phyloP scores from a whole-genome alignment of 169 alveolate species.

The Eimeria acervulina region DNA sequence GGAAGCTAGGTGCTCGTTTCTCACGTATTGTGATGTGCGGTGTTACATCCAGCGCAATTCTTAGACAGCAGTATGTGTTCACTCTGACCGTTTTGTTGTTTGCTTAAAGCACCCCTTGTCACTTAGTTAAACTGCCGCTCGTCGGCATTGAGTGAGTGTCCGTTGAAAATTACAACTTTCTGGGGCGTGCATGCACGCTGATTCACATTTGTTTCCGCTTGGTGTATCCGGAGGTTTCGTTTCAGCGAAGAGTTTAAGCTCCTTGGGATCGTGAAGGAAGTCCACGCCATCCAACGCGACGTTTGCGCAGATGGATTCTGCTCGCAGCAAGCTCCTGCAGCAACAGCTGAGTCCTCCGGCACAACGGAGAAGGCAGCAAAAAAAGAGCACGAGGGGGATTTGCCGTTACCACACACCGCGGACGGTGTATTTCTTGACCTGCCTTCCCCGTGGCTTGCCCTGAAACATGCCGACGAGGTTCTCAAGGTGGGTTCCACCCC shows the following conservation, averaged over 20 bases:
- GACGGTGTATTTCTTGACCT: slow-evolving; percentile 91
- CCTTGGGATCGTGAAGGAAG: slow-evolving; percentile 45
- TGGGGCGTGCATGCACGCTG: not conserved
- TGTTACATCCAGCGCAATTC: not conserved
- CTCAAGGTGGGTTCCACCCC: too few relatives aligned
- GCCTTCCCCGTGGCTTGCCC: slow-evolving; percentile 93
- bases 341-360: not conserved
- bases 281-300: slow-evolving; percentile 88
- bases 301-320: slow-evolving; percentile 90
- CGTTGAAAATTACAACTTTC: not conserved
- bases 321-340: not conserved
- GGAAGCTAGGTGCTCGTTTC: slow-evolving; percentile 55
- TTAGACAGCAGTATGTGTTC: not conserved
- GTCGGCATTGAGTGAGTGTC: not conserved
- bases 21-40: not conserved
- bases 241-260: slow-evolving; percentile 66
- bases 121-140: not conserved
- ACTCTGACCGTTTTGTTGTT: not conserved
- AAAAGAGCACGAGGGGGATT: not conserved
- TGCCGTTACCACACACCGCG: slow-evolving; percentile 76
- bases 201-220: not conserved
- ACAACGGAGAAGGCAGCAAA: not conserved
- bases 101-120: not conserved
- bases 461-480: slow-evolving; percentile 87
- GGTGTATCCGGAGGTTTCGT: not conserved